Conservation (phyloP, 2,329 filamentous ascomycete species). For the Epichloe glyceriae region DNA sequence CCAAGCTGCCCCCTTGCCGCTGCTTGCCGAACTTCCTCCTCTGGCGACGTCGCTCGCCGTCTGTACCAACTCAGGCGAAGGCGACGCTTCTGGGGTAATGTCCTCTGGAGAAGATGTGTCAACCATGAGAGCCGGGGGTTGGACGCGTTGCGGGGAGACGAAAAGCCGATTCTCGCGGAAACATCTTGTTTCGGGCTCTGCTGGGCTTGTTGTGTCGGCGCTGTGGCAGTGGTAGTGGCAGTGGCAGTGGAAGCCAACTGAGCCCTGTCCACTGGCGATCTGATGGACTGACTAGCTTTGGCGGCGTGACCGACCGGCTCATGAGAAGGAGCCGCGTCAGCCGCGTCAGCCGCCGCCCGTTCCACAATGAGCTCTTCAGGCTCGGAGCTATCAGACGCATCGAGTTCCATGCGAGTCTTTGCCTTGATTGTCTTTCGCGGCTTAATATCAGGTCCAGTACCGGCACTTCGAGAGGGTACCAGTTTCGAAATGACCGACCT, state of each 20-base stretch:
- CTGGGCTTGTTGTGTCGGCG: slow-evolving; percentile 9
- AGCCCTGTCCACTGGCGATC: background rate
- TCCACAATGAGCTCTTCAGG: slow-evolving; percentile 26
- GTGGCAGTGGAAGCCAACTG: slow-evolving; percentile 16
- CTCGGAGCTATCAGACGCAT: slow-evolving; percentile 54
- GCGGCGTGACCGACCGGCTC: background rate
- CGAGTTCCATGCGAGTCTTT: slow-evolving; percentile 51
- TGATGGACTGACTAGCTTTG: background rate
- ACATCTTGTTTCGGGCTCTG: slow-evolving; percentile 12
- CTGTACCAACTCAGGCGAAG: slow-evolving; percentile 48
- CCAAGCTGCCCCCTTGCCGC: slow-evolving; percentile 47
- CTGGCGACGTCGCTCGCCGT: slow-evolving; percentile 26
- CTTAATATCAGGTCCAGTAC: slow-evolving; percentile 32
- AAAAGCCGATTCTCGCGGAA: background rate
- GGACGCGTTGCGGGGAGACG: slow-evolving; percentile 22
- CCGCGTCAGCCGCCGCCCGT: slow-evolving; percentile 9
- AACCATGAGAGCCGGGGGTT: slow-evolving; percentile 54
- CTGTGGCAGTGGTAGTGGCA: slow-evolving; percentile 7
- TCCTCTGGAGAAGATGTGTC: slow-evolving; percentile 62
- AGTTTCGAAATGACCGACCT: slow-evolving; percentile 15
- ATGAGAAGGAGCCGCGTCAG: background rate
- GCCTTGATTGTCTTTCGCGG: slow-evolving; percentile 36
- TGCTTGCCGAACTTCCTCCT: slow-evolving; percentile 24
- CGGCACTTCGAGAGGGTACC: slow-evolving; percentile 13
- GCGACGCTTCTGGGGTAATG: slow-evolving; percentile 49